Conservation (phyloP, 208 protist genomes). For the Trypanosoma grayi region DNA sequence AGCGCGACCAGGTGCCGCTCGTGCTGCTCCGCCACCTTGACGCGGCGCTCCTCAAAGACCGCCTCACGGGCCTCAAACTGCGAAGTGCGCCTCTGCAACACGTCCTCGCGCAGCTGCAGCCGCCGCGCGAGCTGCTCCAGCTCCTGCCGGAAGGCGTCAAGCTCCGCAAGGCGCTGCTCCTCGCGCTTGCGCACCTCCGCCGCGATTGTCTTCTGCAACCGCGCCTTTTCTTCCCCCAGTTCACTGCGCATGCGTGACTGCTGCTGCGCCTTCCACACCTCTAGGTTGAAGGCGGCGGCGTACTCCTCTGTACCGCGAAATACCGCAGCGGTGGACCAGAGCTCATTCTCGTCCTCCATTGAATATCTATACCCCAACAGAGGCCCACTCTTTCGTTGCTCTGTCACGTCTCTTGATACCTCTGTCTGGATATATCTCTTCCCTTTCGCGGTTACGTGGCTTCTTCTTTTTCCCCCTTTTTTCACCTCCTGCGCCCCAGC, state of each 20-base stretch:
- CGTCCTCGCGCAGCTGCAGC: conserved; percentile 52
- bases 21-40: conserved; percentile 79
- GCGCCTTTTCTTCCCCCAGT: conserved; percentile 60
- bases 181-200: conserved; percentile 32
- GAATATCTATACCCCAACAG: no score
- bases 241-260: conserved; percentile 64
- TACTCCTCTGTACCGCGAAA: conserved; percentile 84
- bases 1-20: conserved; percentile 62
- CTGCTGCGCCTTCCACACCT: conserved; percentile 92
- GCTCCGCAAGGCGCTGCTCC: conserved; percentile 35
- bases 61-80: conserved; percentile 79
- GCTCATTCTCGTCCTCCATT: conserved; percentile 16
- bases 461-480: no score
- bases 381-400: no score
- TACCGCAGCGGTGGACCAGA: conserved; percentile 19
- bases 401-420: no score
- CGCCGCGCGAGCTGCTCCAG: conserved; percentile 65
- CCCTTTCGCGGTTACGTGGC: no score
- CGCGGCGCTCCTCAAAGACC: conserved; percentile 60
- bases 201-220: conserved; percentile 44
- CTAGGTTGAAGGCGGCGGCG: conserved; percentile 82
- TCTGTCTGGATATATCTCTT: no score
- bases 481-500: no score
- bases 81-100: conserved; percentile 44
- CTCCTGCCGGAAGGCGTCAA: conserved; percentile 56